Evolutionary conservation across 2,329 filamentous ascomycete species (phyloP).

Genomic region (Aspergillus pseudotamarii): DNA sequence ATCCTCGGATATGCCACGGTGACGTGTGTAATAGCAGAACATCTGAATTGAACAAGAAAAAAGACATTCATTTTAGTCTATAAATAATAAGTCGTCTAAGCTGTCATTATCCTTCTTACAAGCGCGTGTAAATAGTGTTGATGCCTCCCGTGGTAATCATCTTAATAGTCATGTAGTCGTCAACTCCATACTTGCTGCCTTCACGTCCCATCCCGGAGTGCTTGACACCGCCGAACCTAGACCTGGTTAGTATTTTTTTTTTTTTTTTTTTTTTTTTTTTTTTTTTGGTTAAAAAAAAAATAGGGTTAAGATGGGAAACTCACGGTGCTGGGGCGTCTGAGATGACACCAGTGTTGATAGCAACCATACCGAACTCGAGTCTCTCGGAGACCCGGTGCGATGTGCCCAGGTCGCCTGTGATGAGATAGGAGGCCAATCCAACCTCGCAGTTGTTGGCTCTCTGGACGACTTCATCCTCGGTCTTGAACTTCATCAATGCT

Average conservation of each 20-base stretch:
- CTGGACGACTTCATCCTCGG: conserved; percentile 79
- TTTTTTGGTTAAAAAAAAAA: no score
- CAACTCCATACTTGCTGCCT: conserved; percentile 72
- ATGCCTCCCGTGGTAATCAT: conserved; percentile 34
- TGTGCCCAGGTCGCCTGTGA: conserved; percentile 60
- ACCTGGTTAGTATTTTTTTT: conserved; percentile 7
- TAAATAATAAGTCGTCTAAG: background rate
- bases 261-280: background rate
- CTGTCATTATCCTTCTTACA: background rate
- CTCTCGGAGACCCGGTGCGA: conserved; percentile 60
- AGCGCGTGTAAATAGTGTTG: conserved; percentile 8
- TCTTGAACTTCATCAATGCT: conserved; percentile 79
- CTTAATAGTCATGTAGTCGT: conserved; percentile 74
- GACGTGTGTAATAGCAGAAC: no score
- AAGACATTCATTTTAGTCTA: background rate
- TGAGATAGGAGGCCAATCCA: conserved; percentile 53
- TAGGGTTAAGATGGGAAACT: background rate
- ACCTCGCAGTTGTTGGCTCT: conserved; percentile 70
- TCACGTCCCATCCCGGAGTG: conserved; percentile 77
- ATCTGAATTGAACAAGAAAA: background rate
- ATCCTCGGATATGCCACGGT: background rate
- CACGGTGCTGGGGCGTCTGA: conserved; percentile 39
- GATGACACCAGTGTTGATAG: conserved; percentile 69
- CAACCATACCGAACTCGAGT: conserved; percentile 49
- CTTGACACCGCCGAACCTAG: conserved; percentile 74